Evolutionary conservation across 306 rosid species (phyloP).

Genomic region (Pachyrhizus erosus): DNA sequence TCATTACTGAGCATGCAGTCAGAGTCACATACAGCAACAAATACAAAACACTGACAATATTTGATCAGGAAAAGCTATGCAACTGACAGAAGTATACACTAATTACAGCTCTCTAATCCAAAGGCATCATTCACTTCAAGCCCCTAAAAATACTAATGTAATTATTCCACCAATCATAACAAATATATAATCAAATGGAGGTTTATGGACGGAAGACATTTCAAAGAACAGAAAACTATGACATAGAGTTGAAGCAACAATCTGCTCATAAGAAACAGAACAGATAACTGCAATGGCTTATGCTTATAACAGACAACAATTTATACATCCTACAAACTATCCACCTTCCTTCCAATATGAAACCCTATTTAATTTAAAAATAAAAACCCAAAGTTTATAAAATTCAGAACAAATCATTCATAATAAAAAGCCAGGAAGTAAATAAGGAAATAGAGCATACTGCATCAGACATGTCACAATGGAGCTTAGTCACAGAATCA

Average conservation of each 20-base stretch:
- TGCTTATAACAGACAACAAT: slow-evolving; percentile 1
- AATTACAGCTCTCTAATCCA: neutral
- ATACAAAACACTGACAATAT: neutral
- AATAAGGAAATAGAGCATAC: slow-evolving; percentile 50
- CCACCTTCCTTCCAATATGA: neutral
- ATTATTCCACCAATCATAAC: slow-evolving; percentile 1
- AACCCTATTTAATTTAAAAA: neutral
- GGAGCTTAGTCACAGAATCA: slow-evolving; percentile 92
- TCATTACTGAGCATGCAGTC: neutral
- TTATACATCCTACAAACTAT: neutral
- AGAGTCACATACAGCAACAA: neutral
- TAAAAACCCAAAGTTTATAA: neutral
- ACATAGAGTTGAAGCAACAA: too few species aligned
- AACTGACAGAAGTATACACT: neutral
- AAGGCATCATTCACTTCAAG: neutral
- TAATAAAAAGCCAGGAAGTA: neutral
- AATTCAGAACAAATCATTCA: neutral
- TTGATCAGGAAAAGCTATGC: neutral
- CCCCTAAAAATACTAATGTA: neutral
- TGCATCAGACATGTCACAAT: slow-evolving; percentile 91
- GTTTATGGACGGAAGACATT: too few species aligned
- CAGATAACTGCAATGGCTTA: neutral
- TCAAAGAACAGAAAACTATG: too few species aligned
- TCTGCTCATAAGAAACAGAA: too few species aligned
- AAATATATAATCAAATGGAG: too few species aligned